A percentile compares a stretch with the other conserved stretches of the same genome.
Evolutionary conservation across 106 monocot genomes (phyloP).

Genomic region (Iris macrosiphon): DNA sequence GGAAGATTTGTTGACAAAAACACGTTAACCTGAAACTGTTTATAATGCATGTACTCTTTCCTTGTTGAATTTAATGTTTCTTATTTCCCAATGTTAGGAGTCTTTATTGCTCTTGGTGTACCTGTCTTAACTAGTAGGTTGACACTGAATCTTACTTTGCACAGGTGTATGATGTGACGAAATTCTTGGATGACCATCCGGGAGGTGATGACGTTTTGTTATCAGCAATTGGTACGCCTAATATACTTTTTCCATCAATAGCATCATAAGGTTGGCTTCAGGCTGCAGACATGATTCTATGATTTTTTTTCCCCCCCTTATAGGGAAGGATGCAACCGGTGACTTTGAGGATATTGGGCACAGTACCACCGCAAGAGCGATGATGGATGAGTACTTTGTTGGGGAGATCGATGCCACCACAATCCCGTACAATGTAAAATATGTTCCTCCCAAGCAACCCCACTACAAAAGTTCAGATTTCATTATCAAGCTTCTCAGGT

Average conservation of each 20-base stretch:
- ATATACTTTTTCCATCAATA: too few relatives aligned
- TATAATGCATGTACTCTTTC: too few relatives aligned
- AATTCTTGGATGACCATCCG: conserved; percentile 55
- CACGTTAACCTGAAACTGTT: too few relatives aligned
- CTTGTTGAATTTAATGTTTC: too few relatives aligned
- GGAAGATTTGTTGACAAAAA: too few relatives aligned
- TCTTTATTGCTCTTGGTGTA: too few relatives aligned
- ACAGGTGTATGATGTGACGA: conserved; percentile 54
- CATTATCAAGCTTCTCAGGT: conserved; percentile 63
- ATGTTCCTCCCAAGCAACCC: conserved; percentile 53
- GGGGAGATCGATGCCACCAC: conserved; percentile 59
- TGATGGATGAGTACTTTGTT: conserved; percentile 66
- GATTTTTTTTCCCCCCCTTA: not conserved
- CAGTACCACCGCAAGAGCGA: conserved; percentile 56
- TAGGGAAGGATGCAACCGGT: conserved; percentile 71
- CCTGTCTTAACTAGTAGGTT: too few relatives aligned
- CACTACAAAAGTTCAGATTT: conserved; percentile 68
- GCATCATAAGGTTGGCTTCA: not conserved
- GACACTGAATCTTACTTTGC: not conserved
- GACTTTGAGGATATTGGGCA: conserved; percentile 88
- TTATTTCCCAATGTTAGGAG: too few relatives aligned
- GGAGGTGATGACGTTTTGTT: conserved; percentile 51
- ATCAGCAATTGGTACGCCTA: conserved; percentile 36
- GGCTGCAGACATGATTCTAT: not conserved
- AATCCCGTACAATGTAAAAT: conserved; percentile 41